A percentile compares a stretch with the other conserved stretches of the same genome.
These are phyloP conservation scores for Annulohypoxylon stygium DNA, from an alignment of 495 filamentous ascomycete species.

Conservation along the genomic window DNA sequence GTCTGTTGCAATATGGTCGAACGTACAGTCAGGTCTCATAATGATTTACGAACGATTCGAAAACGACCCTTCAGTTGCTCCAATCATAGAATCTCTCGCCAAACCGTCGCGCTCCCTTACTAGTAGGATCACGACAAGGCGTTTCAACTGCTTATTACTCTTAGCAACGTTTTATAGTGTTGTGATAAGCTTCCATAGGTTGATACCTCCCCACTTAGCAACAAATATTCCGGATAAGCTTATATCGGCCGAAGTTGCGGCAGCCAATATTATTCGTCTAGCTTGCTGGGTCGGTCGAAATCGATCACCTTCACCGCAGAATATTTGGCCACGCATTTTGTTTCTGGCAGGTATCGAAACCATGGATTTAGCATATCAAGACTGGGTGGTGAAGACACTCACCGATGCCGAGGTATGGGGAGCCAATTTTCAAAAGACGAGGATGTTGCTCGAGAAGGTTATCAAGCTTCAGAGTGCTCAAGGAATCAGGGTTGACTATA, in stretches of 20 bases:
- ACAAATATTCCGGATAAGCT: slow-evolving; percentile 5
- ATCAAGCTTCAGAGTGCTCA: slow-evolving; percentile 33
- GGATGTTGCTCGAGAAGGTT: slow-evolving; percentile 29
- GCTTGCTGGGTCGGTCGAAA: slow-evolving; percentile 29
- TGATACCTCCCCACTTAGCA: slow-evolving; percentile 17
- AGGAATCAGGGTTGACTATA: slow-evolving; percentile 35
- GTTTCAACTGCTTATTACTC: slow-evolving; percentile 38
- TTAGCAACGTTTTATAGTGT: slow-evolving; percentile 33
- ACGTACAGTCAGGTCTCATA: slow-evolving; percentile 25
- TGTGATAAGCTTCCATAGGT: slow-evolving; percentile 38
- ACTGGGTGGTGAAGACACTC: slow-evolving; percentile 29
- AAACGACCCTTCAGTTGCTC: slow-evolving; percentile 26
- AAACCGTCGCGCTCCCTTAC: slow-evolving; percentile 23
- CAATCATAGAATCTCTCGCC: slow-evolving; percentile 25
- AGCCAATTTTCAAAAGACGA: slow-evolving; percentile 33
- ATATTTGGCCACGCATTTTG: slow-evolving; percentile 35
- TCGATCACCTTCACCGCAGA: slow-evolving; percentile 35
- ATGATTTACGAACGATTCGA: slow-evolving; percentile 25
- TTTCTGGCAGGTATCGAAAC: slow-evolving; percentile 39
- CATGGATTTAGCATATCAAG: slow-evolving; percentile 30
- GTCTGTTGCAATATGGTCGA: slow-evolving; percentile 18
- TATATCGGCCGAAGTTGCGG: slow-evolving; percentile 19
- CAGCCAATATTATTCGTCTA: slow-evolving; percentile 33
- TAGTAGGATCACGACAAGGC: slow-evolving; percentile 32
- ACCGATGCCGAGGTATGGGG: slow-evolving; percentile 34